Conservation (phyloP, 257 asterid species). For the Ajuga chamaepitys region DNA sequence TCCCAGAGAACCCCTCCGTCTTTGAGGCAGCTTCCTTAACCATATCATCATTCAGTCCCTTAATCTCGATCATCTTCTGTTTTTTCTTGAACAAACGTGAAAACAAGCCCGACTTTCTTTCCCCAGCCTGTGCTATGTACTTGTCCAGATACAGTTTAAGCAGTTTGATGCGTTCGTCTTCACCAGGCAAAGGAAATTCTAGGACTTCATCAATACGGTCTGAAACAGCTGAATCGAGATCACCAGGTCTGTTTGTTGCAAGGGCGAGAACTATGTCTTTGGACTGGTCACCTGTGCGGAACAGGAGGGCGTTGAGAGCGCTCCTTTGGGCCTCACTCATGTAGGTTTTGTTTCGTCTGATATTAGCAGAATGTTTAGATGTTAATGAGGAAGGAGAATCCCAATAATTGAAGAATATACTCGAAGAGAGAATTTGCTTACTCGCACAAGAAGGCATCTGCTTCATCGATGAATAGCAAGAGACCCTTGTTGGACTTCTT, state of each 20-base stretch:
- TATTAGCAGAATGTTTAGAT: not conserved
- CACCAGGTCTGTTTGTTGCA: conserved; percentile 95
- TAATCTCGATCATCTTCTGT: conserved; percentile 61
- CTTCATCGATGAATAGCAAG: conserved; percentile 93
- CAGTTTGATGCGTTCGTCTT: conserved; percentile 73
- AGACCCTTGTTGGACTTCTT: conserved; percentile 84
- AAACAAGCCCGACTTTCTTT: conserved; percentile 51
- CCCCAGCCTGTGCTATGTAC: conserved; percentile 81
- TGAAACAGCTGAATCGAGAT: conserved; percentile 89
- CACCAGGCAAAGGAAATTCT: conserved; percentile 91
- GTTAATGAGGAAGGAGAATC: not conserved
- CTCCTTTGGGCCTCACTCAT: conserved; percentile 99
- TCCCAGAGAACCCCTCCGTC: conserved; percentile 79
- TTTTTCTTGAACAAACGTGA: conserved; percentile 46
- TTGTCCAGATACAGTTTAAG: conserved; percentile 72
- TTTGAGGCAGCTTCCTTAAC: conserved; percentile 78
- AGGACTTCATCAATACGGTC: conserved; percentile 96
- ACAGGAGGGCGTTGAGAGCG: conserved; percentile 90
- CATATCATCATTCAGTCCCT: conserved; percentile 67
- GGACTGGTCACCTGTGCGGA: conserved; percentile 93
- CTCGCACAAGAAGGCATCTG: conserved; percentile 99
- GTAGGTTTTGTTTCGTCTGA: conserved; percentile 89
- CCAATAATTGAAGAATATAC: not conserved
- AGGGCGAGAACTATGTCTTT: conserved; percentile 91
- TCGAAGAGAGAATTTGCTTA: conserved; percentile 30